Evolutionary conservation across 495 filamentous ascomycete genomes (phyloP).

Genomic region (Geoglossum glabrum): DNA sequence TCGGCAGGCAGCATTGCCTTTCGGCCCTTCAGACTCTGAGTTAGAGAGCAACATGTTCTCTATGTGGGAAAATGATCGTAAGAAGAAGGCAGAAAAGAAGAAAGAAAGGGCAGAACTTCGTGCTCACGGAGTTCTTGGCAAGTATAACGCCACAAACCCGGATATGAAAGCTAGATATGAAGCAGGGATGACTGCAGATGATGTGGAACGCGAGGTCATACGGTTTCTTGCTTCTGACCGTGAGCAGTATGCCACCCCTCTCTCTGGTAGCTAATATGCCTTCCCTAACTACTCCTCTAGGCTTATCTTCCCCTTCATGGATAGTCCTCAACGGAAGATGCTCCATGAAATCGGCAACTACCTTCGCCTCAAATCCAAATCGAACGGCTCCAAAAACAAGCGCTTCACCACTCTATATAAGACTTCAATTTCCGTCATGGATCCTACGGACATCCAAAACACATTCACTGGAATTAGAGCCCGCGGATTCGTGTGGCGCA

Average conservation of each 20-base stretch:
- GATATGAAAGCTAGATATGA: constrained; percentile 55
- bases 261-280: background rate
- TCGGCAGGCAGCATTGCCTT: constrained; percentile 23
- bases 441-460: background rate
- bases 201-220: constrained; percentile 53
- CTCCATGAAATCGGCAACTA: constrained; percentile 55
- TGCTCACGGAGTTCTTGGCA: constrained; percentile 55
- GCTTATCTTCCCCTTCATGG: constrained; percentile 66
- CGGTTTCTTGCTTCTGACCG: constrained; percentile 44
- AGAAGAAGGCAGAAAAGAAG: constrained; percentile 64
- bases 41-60: constrained; percentile 37
- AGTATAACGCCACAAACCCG: constrained; percentile 29
- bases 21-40: constrained; percentile 56
- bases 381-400: constrained; percentile 46
- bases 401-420: constrained; percentile 65
- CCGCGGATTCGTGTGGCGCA: constrained; percentile 25
- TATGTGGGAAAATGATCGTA: constrained; percentile 57
- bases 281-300: constrained; percentile 21
- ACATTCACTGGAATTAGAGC: background rate
- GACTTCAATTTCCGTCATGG: constrained; percentile 23
- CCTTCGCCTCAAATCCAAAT: constrained; percentile 66
- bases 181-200: constrained; percentile 44
- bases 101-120: constrained; percentile 59
- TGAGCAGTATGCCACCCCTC: constrained; percentile 32
- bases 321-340: constrained; percentile 48